These are phyloP conservation scores for Bruguiera hainesii DNA, from an alignment of 441 rosid genomes.

Conservation along the genomic window DNA sequence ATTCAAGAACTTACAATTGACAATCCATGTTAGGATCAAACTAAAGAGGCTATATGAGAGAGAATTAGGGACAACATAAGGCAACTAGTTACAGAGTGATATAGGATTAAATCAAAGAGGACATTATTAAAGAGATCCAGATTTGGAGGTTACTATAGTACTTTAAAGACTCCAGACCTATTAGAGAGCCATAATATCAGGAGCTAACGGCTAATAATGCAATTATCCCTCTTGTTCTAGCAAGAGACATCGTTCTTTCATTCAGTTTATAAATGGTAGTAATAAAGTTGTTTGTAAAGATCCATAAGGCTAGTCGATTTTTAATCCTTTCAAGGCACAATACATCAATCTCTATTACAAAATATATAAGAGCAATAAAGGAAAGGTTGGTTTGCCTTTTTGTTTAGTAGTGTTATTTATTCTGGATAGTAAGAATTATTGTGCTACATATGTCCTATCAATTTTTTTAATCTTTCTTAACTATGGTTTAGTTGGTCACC, in stretches of 20 bases:
- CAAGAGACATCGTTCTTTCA: constrained; percentile 25
- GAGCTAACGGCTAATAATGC: constrained; percentile 49
- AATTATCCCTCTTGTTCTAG: constrained; percentile 76
- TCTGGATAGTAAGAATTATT: no score
- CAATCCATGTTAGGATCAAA: constrained; percentile 57
- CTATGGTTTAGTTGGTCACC: no score
- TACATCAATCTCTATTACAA: no score
- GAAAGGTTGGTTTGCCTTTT: no score
- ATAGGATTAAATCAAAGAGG: constrained; percentile 58
- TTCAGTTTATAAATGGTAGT: no score
- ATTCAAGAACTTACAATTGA: constrained; percentile 53
- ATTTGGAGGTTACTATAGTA: constrained; percentile 54
- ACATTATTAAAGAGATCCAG: constrained; percentile 64
- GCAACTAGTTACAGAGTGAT: constrained; percentile 63
- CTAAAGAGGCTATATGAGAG: constrained; percentile 55
- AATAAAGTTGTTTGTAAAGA: no score
- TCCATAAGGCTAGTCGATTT: no score
- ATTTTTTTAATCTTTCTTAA: no score
- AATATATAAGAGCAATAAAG: no score
- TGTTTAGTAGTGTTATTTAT: no score
- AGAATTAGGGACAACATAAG: constrained; percentile 58
- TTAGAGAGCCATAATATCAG: constrained; percentile 54
- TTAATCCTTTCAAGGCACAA: no score
- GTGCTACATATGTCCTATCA: no score
- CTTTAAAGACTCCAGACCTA: constrained; percentile 41